Base-by-base conservation (phyloP, 1,139 yeast species). In the Taiozyma sp. region DNA sequence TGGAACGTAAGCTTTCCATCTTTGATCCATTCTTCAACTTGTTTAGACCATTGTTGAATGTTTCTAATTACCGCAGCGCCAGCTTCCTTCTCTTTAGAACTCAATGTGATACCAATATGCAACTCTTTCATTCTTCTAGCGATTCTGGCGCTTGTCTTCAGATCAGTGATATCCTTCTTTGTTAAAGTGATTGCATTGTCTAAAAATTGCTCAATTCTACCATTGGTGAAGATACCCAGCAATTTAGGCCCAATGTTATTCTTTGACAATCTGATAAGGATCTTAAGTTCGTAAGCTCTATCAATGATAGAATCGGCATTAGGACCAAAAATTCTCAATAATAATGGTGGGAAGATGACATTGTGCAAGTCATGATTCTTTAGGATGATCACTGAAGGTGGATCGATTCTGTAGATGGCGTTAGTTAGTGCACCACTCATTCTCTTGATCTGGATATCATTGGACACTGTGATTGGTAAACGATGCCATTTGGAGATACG, bases 71-170 rank as follows among this genome's bases (percentile, higher is more conserved):
- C 77, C 50, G 76, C 74, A 1, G 98, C 89, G 1, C 86, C 88
- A 11, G 66, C 65, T 16, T 64, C 63, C 34, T 73, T 68, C 58
- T 85, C 91, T 4, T 67, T 69, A 8, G 66, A 63, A 35, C 79
- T 77, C 50, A 93, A 70, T n/a, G 79, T 80, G 32, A 93, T 82
- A 62, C 91, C 90, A 54, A 77, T 77, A 64, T 93, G 99, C 54
- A 93, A 75, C 61, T 93, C 98, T 62, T 93, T 85, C 98, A 93
- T 93, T 71, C 99, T 83, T 72, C 96, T 82, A 10, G 97, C 97
- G 57, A 93, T 85, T 73, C 88, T 88, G 57, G 85, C 84, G 46
- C 93, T 83, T 22, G 88, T 83, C 26, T 83, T 82, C 54, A 88
- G 83, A 56, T 83, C 82, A 63, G 95, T 77, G 51, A 93, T 80